These are phyloP conservation scores for Endothia cerciana DNA, from an alignment of 2,329 filamentous ascomycete species.

Conservation along the genomic window DNA sequence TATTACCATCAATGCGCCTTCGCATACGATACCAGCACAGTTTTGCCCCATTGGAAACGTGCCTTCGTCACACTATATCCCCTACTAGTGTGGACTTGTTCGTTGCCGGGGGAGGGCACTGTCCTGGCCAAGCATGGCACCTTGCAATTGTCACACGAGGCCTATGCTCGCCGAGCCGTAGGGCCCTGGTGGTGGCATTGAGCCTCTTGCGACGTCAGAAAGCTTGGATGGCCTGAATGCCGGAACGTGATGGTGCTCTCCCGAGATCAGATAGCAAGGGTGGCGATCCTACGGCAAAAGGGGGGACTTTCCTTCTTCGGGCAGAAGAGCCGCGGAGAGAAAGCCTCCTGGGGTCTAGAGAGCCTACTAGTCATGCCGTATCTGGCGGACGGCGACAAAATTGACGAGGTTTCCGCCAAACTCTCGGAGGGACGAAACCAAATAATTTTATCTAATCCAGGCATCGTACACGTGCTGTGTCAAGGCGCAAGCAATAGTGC, in stretches of 20 bases:
- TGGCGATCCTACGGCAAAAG: neutral
- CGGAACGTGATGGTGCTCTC: conserved; percentile 2
- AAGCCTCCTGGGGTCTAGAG: neutral
- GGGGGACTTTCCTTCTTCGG: neutral
- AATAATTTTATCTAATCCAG: neutral
- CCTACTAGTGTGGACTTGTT: neutral
- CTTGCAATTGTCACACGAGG: neutral
- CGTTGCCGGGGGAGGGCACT: neutral
- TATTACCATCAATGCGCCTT: neutral
- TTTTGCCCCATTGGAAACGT: neutral
- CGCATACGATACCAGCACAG: neutral
- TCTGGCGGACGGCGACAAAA: neutral
- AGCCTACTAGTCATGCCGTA: neutral
- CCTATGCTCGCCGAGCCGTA: neutral
- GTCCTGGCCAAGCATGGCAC: neutral
- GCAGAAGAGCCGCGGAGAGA: neutral
- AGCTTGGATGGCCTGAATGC: neutral
- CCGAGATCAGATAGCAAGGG: conserved; percentile 2
- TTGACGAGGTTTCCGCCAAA: neutral
- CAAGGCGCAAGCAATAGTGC: neutral
- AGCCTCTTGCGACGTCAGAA: conserved; percentile 8
- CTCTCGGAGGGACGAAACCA: neutral
- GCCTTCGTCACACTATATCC: neutral
- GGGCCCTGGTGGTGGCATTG: neutral
- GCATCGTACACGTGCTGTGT: neutral